A percentile compares a stretch with the other conserved stretches of the same genome.
Evolutionary conservation across 768 basidiomycete species (phyloP).

Genomic region (Amanita inopinata): DNA sequence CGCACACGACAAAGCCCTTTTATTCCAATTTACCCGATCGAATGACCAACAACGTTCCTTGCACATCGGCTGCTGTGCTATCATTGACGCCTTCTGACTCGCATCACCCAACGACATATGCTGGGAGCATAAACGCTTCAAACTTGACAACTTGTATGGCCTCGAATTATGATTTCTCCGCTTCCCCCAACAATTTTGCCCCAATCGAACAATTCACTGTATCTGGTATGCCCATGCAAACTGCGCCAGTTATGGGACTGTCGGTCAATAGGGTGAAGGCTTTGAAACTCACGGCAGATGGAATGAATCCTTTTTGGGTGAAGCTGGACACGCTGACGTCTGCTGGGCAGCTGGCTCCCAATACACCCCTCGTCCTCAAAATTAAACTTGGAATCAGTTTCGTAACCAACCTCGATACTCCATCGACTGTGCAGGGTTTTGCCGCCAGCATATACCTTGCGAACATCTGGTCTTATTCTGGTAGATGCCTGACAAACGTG

Average conservation of each 20-base stretch:
- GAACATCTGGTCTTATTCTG: slow-evolving; percentile 40
- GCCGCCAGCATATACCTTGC: slow-evolving; percentile 46
- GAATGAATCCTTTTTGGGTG: slow-evolving; percentile 54
- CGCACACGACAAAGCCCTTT: slow-evolving; percentile 5
- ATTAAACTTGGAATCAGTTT: slow-evolving; percentile 50
- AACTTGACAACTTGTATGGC: background rate
- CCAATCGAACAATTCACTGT: background rate
- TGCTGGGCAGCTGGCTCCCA: slow-evolving; percentile 23
- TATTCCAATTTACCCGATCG: background rate
- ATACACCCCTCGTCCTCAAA: slow-evolving; percentile 39
- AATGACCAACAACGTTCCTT: background rate
- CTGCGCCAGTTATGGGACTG: background rate
- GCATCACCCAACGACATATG: background rate
- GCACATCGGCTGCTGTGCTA: background rate
- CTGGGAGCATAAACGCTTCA: background rate
- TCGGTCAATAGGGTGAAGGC: slow-evolving; percentile 2
- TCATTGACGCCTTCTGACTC: background rate
- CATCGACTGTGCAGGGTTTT: slow-evolving; percentile 57
- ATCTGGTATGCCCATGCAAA: background rate
- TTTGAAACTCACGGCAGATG: slow-evolving; percentile 33
- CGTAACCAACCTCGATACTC: slow-evolving; percentile 40
- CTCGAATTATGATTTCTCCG: background rate
- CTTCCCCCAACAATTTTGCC: background rate
- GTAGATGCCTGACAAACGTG: slow-evolving; percentile 55
- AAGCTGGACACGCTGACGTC: slow-evolving; percentile 46